Conservation (phyloP, 1,284 basidiomycete genomes). For the Heterobasidion occidentale region DNA sequence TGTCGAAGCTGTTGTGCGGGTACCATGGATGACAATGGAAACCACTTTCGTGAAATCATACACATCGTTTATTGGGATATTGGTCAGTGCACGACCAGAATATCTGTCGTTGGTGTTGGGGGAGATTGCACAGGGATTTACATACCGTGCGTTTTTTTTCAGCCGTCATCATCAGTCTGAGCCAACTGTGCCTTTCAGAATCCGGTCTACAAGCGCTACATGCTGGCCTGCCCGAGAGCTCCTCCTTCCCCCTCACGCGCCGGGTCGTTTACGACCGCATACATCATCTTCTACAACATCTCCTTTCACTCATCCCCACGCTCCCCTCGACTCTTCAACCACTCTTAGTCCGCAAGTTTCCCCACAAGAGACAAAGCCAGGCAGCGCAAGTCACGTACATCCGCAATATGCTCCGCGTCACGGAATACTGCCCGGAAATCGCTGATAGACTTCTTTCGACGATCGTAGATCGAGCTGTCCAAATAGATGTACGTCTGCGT, state of each 20-base stretch:
- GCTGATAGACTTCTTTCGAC: constrained; percentile 79
- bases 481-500: constrained; percentile 76
- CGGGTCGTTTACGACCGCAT: constrained; percentile 82
- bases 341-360: constrained; percentile 79
- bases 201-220: constrained; percentile 59
- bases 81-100: constrained; percentile 90
- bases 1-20: constrained; percentile 79
- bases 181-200: constrained; percentile 35
- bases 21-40: constrained; percentile 92
- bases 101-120: constrained; percentile 82
- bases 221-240: constrained; percentile 50
- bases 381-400: constrained; percentile 86
- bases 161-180: constrained; percentile 6
- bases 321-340: constrained; percentile 82
- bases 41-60: constrained; percentile 79
- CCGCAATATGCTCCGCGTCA: constrained; percentile 81
- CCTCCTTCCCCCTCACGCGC: constrained; percentile 66
- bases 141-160: constrained; percentile 64
- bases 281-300: constrained; percentile 78
- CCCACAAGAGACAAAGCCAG: constrained; percentile 87
- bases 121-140: constrained; percentile 79
- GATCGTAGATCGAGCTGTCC: constrained; percentile 86
- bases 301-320: constrained; percentile 87
- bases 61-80: constrained; percentile 83
- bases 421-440: constrained; percentile 87